Conservation (phyloP, 2,329 filamentous ascomycete genomes). For the Cladosporium colombiae region DNA sequence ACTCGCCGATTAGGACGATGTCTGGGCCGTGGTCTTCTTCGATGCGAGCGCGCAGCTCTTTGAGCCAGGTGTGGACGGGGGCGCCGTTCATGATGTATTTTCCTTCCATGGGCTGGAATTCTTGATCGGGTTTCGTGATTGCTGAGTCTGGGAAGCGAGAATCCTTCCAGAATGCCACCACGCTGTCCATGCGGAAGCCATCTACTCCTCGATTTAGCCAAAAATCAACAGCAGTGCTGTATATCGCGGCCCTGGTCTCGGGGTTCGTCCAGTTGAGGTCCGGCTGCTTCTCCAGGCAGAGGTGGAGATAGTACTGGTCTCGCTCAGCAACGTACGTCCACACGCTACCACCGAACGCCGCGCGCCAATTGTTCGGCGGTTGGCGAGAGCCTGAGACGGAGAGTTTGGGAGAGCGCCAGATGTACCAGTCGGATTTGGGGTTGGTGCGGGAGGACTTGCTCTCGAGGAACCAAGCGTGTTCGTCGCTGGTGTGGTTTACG, state of each 20-base stretch:
- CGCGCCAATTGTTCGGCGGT: constrained; percentile 68
- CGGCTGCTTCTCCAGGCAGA: constrained; percentile 75
- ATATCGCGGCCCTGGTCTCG: constrained; percentile 66
- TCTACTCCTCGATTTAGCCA: constrained; percentile 72
- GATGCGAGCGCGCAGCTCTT: constrained; percentile 43
- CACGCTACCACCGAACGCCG: constrained; percentile 43
- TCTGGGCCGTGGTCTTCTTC: constrained; percentile 40
- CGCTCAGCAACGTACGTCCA: constrained; percentile 76
- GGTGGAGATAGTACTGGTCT: constrained; percentile 72
- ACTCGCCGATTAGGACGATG: neutral
- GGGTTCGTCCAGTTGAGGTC: constrained; percentile 83
- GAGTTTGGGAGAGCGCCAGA: constrained; percentile 62
- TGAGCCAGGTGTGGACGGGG: constrained; percentile 49
- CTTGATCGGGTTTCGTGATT: constrained; percentile 20
- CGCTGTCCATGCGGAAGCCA: constrained; percentile 41
- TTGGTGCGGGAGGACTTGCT: constrained; percentile 53
- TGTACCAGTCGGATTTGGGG: constrained; percentile 64
- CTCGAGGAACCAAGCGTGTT: constrained; percentile 61
- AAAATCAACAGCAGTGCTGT: constrained; percentile 59
- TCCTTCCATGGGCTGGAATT: constrained; percentile 19
- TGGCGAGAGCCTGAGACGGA: constrained; percentile 54
- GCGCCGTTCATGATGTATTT: constrained; percentile 39
- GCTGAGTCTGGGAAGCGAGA: constrained; percentile 27
- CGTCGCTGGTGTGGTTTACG: constrained; percentile 37
- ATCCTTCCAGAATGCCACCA: constrained; percentile 32